These are phyloP conservation scores for Pythium plurisporium DNA, from an alignment of 352 stramenopile genomes.

Conservation along the genomic window DNA sequence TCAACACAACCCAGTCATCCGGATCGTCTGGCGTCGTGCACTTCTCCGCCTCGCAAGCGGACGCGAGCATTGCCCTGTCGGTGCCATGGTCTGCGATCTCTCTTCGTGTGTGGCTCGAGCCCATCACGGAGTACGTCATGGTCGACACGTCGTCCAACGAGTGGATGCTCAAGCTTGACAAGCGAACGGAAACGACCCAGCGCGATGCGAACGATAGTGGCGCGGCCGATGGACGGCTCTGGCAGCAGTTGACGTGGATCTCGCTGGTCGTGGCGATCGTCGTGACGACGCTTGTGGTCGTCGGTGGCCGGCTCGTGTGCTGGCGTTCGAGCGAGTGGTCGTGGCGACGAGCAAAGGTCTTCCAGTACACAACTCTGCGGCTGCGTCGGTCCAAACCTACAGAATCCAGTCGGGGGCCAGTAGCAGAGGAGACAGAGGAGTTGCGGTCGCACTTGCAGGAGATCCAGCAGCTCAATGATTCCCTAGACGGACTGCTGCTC, in stretches of 20 bases:
- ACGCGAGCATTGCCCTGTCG: neutral
- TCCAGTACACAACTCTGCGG: slow-evolving; percentile 47
- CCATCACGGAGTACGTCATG: neutral
- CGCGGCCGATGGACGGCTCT: slow-evolving; percentile 22
- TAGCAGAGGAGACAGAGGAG: slow-evolving; percentile 28
- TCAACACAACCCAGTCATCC: neutral
- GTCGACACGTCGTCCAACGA: neutral
- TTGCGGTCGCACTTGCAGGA: slow-evolving; percentile 38
- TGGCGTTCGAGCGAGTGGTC: neutral
- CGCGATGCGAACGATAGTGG: neutral
- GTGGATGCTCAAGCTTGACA: neutral
- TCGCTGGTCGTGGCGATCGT: slow-evolving; percentile 1
- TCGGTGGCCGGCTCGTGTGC: slow-evolving; percentile 20
- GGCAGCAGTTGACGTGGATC: slow-evolving; percentile 23
- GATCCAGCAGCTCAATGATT: slow-evolving; percentile 41
- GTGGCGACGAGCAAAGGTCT: slow-evolving; percentile 25
- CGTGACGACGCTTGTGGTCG: slow-evolving; percentile 13
- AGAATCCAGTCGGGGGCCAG: neutral
- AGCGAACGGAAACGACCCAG: no score
- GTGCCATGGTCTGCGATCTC: neutral
- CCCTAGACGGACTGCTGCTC: slow-evolving; percentile 20
- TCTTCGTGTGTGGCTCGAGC: slow-evolving; percentile 5
- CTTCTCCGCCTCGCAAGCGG: neutral
- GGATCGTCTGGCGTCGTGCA: neutral
- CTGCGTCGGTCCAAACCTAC: slow-evolving; percentile 4